Evolutionary conservation across 768 basidiomycete genomes (phyloP), one percentile per base, ranked within the genome.

Genomic region (Pholiota microspora): DNA sequence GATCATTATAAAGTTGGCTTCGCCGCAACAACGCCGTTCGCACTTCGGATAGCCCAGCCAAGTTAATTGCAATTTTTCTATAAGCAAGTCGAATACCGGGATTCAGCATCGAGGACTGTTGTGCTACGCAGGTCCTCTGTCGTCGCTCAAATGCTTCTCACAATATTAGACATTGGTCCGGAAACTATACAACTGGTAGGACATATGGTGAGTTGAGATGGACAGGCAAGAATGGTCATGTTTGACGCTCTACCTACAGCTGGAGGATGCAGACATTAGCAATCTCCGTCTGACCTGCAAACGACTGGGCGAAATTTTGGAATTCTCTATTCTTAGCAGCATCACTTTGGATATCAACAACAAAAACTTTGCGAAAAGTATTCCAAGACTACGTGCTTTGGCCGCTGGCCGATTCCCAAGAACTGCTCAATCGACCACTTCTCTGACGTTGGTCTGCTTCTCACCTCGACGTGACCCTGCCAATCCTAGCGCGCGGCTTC

Each of bases 241-340:
- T 7, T 6, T 42, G 7, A 23, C 28, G 24, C 29, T 16, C 21
- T 46, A 61, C 50, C 24, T 67, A 29, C 21, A 51, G 38, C 21
- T 44, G 36, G 40, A 23, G 9, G 10, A 27, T 21, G 23, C 18
- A 6, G 51, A 51, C 23, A 18, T 29, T 45, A 27, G 25, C 16
- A 28, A 47, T 29, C 57, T 58, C 7, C 57, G 57, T 36, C 48
- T 58, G 24, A 54, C 57, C 8, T 58, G 53, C 57, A 54, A 46
- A 23, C 49, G 31, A 13, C 42, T 58, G 10, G 47, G 47, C 21
- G 52, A 51, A 25, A 49, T 50, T 13, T 47, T 58, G 10, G 57
- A 53, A 28, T 16, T 49, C 1, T 16, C 23, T 12, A n/a, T 58
- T 10, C 31, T 58, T n/a, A 34, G 44, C 10, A 10, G 21, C 15